Conservation (phyloP, 495 filamentous ascomycete species). For the Tuber magnatum region DNA sequence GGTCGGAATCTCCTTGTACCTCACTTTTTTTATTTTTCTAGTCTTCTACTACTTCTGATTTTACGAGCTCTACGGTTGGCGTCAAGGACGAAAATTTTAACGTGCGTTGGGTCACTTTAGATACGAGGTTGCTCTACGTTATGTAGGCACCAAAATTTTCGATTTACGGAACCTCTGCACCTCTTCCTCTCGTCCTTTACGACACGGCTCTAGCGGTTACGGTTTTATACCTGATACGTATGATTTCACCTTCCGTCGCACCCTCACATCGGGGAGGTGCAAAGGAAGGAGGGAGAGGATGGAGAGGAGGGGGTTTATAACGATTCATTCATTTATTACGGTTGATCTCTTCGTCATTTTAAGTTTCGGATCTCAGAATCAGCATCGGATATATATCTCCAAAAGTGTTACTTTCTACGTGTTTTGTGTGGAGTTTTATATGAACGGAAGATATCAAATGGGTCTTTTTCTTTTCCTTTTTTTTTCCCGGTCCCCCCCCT, state of each 20-base stretch:
- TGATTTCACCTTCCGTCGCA: constrained; percentile 11
- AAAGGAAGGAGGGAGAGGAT: not conserved
- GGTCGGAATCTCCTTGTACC: not conserved
- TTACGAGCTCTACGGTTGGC: constrained; percentile 36
- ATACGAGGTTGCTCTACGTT: constrained; percentile 59
- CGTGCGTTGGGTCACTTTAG: constrained; percentile 44
- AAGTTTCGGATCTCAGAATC: not conserved
- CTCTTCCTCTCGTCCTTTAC: constrained; percentile 6
- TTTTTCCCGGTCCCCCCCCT: not conserved
- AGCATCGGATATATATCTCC: constrained; percentile 5
- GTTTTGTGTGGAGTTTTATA: not conserved
- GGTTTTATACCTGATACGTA: constrained; percentile 17
- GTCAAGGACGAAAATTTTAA: constrained; percentile 38
- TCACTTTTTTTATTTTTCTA: constrained; percentile 15
- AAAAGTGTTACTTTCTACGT: not conserved
- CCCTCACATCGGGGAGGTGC: not conserved
- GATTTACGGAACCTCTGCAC: not conserved
- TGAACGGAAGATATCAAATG: not conserved
- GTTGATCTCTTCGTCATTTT: constrained; percentile 1
- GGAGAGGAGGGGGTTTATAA: not conserved
- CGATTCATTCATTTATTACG: not conserved
- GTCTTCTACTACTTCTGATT: constrained; percentile 23
- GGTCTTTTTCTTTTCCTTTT: not conserved
- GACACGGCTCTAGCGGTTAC: constrained; percentile 12
- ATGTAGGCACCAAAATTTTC: constrained; percentile 47